Evolutionary conservation across 2,329 filamentous ascomycete genomes (phyloP).

Genomic region (Penicillium sp.): DNA sequence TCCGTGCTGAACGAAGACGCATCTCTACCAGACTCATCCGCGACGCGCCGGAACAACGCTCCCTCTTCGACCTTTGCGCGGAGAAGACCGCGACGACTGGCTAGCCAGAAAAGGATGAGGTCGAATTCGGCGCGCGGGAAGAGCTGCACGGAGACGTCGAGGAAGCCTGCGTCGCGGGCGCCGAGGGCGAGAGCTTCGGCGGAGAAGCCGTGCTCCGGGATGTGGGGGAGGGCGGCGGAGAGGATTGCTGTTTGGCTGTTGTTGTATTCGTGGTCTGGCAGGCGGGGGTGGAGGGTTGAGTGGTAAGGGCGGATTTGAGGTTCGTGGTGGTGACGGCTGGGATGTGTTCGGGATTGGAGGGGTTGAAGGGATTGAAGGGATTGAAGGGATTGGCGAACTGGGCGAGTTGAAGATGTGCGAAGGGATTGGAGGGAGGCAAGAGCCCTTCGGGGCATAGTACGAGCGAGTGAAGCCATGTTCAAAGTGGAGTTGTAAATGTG

Average conservation of each 20-base stretch:
- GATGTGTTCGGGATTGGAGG: not conserved
- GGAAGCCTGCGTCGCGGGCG: conserved; percentile 78
- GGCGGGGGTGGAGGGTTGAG: conserved; percentile 67
- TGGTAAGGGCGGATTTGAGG: conserved; percentile 57
- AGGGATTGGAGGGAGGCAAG: not conserved
- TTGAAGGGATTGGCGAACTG: not conserved
- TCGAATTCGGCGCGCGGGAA: conserved; percentile 78
- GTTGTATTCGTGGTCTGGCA: conserved; percentile 57
- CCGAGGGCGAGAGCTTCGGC: conserved; percentile 69
- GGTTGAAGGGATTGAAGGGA: not conserved
- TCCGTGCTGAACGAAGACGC: conserved; percentile 49
- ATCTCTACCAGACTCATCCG: conserved; percentile 10
- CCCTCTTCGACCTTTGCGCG: conserved; percentile 35
- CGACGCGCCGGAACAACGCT: conserved; percentile 23
- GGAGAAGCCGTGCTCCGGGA: conserved; percentile 82
- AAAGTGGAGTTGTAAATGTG: not conserved
- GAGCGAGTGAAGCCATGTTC: conserved; percentile 14
- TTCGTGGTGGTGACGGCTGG: not conserved
- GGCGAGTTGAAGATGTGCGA: not conserved
- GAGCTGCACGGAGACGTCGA: conserved; percentile 80
- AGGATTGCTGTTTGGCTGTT: conserved; percentile 72
- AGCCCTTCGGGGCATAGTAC: conserved; percentile 4
- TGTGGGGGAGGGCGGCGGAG: conserved; percentile 71
- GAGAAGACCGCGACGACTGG: conserved; percentile 39
- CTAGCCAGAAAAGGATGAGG: conserved; percentile 60